Percentiles rank a stretch among this genome's conserved stretches.
Conservation (phyloP, 2,329 filamentous ascomycete species). For the Alternaria postmessia region DNA sequence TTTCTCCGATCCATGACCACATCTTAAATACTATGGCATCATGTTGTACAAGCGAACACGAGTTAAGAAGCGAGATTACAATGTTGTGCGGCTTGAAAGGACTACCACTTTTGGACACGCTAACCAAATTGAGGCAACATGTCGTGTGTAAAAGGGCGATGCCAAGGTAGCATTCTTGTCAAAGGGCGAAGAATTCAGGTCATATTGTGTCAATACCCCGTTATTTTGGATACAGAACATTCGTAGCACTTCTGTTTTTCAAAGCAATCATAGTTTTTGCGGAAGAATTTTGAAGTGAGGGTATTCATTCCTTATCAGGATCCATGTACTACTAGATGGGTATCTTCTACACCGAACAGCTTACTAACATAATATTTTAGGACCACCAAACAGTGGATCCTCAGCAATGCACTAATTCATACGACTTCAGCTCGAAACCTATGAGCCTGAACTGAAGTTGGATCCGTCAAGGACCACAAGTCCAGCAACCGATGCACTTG, state of each 20-base stretch:
- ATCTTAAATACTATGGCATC: neutral
- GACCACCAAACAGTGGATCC: conserved; percentile 11
- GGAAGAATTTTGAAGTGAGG: neutral
- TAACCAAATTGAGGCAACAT: conserved; percentile 19
- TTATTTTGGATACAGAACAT: neutral
- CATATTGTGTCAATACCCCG: neutral
- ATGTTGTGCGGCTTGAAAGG: neutral
- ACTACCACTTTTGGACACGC: neutral
- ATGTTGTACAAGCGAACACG: neutral
- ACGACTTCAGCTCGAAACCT: conserved; percentile 4
- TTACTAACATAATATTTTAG: conserved; percentile 29
- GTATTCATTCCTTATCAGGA: conserved; percentile 10
- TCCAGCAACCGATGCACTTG: conserved; percentile 66
- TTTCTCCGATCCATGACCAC: too few species aligned
- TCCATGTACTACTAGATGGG: conserved; percentile 27
- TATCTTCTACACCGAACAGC: conserved; percentile 30
- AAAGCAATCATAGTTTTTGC: neutral
- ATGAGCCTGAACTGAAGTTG: conserved; percentile 33
- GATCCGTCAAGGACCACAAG: conserved; percentile 64
- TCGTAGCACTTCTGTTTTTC: neutral
- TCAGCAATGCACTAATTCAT: conserved; percentile 7
- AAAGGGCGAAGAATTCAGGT: neutral
- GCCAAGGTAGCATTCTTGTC: conserved; percentile 6
- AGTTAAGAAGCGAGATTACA: neutral
- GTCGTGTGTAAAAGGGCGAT: conserved; percentile 16